A percentile compares a stretch with the other conserved stretches of the same genome.
These are phyloP conservation scores for Ramaria rubella DNA, from an alignment of 768 basidiomycete genomes.

Conservation along the genomic window DNA sequence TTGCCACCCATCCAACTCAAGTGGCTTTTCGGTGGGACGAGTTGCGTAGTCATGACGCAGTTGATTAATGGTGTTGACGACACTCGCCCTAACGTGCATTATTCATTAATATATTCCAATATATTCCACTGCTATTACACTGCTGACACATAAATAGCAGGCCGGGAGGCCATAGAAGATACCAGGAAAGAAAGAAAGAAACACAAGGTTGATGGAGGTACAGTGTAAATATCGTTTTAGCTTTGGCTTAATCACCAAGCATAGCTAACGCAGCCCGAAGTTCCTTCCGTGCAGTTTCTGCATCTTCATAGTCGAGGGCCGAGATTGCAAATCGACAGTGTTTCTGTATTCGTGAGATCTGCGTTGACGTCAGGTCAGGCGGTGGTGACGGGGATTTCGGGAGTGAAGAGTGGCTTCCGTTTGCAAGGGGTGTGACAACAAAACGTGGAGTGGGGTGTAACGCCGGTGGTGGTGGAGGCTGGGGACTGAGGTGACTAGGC, in stretches of 20 bases:
- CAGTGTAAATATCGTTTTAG: background rate
- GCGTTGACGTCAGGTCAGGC: slow-evolving; percentile 51
- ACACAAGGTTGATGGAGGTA: background rate
- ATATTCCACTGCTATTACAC: too few species aligned
- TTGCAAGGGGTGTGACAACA: background rate
- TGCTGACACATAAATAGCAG: background rate
- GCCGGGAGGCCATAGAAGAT: too few species aligned
- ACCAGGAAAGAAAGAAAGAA: background rate
- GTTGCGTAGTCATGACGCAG: too few species aligned
- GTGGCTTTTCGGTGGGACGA: too few species aligned
- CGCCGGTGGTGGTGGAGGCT: slow-evolving; percentile 4
- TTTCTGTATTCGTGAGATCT: slow-evolving; percentile 77
- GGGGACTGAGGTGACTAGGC: slow-evolving; percentile 6
- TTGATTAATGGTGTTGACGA: too few species aligned
- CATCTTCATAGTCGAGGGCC: slow-evolving; percentile 93
- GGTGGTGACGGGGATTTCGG: slow-evolving; percentile 15
- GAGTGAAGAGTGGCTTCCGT: slow-evolving; percentile 5
- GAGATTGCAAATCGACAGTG: slow-evolving; percentile 91
- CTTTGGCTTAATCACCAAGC: slow-evolving; percentile 42
- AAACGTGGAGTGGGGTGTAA: slow-evolving; percentile 9
- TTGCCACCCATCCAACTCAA: too few species aligned
- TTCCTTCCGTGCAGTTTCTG: slow-evolving; percentile 79
- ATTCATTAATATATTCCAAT: too few species aligned
- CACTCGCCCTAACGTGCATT: too few species aligned
- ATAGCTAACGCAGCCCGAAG: slow-evolving; percentile 65